phyloP scores from a whole-genome alignment of 805 yeast genomes.

The Wickerhamiella australiensis region DNA sequence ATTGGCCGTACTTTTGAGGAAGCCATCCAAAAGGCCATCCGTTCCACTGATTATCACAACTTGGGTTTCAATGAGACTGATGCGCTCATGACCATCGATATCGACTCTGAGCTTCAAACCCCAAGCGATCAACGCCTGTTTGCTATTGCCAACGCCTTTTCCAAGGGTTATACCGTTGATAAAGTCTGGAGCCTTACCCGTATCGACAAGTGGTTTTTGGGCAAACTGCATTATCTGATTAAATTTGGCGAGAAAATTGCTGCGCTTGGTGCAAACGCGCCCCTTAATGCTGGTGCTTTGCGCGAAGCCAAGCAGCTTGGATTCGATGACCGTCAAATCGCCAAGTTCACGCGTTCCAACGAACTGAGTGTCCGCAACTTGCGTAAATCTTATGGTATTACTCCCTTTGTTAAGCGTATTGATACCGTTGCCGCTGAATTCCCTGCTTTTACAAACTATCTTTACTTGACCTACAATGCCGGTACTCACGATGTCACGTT shows the following conservation, averaged over 20 bases:
- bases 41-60: conserved; percentile 92
- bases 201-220: conserved; percentile 93
- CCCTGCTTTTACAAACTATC: conserved; percentile 90
- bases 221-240: conserved; percentile 68
- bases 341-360: conserved; percentile 73
- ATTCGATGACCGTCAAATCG: conserved; percentile 93
- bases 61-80: conserved; percentile 63
- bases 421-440: conserved; percentile 99
- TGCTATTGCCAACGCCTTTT: conserved; percentile 90
- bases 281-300: conserved; percentile 35
- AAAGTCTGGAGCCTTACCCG: conserved; percentile 82
- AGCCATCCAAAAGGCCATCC: conserved; percentile 92
- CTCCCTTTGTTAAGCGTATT: conserved; percentile 90
- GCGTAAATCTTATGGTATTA: conserved; percentile 74
- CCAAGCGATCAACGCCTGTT: conserved; percentile 96
- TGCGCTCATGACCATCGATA: conserved; percentile 81
- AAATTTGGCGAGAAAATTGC: conserved; percentile 43
- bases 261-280: conserved; percentile 16
- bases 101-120: conserved; percentile 84
- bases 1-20: conserved; percentile 97
- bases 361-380: conserved; percentile 86
- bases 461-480: conserved; percentile 91
- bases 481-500: conserved; percentile 76
- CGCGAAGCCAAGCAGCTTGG: conserved; percentile 88
- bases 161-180: conserved; percentile 80